phyloP scores from a whole-genome alignment of 2,329 filamentous ascomycete genomes.

The Metarhizium rileyi region DNA sequence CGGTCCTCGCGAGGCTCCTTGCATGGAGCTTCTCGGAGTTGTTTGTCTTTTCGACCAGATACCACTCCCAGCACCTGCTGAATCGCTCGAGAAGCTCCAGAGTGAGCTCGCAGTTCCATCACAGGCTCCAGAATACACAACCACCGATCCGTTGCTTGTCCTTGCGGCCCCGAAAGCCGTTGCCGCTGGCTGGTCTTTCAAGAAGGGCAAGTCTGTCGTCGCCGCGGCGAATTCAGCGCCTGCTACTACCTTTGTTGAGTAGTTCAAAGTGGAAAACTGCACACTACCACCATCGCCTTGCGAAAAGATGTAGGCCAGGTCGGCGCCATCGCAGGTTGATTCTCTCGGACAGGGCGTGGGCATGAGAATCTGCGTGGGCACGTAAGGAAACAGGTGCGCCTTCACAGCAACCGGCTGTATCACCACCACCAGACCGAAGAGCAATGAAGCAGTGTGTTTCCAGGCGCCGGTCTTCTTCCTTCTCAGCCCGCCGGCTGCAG shows the following conservation, averaged over 20 bases:
- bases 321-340: slow-evolving; percentile 23
- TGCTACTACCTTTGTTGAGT: slow-evolving; percentile 46
- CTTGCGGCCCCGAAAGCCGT: slow-evolving; percentile 59
- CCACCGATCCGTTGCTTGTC: slow-evolving; percentile 57
- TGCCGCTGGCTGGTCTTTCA: slow-evolving; percentile 33
- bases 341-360: slow-evolving; percentile 34
- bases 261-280: slow-evolving; percentile 55
- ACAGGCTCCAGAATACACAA: slow-evolving; percentile 69
- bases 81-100: slow-evolving; percentile 55
- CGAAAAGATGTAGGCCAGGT: slow-evolving; percentile 61
- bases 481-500: background rate
- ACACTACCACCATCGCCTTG: slow-evolving; percentile 34
- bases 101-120: slow-evolving; percentile 42
- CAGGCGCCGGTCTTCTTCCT: background rate
- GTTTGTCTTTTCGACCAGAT: slow-evolving; percentile 20
- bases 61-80: slow-evolving; percentile 16
- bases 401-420: slow-evolving; percentile 11
- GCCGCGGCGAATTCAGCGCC: slow-evolving; percentile 39
- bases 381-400: slow-evolving; percentile 57
- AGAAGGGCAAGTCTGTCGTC: slow-evolving; percentile 52
- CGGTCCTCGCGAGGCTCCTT: slow-evolving; percentile 23
- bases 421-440: slow-evolving; percentile 4
- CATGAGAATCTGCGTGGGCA: slow-evolving; percentile 63
- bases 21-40: slow-evolving; percentile 11
- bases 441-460: background rate